Evolutionary conservation across 805 yeast genomes (phyloP), one percentile per base, ranked within the genome.

Genomic region (Candida alai): DNA sequence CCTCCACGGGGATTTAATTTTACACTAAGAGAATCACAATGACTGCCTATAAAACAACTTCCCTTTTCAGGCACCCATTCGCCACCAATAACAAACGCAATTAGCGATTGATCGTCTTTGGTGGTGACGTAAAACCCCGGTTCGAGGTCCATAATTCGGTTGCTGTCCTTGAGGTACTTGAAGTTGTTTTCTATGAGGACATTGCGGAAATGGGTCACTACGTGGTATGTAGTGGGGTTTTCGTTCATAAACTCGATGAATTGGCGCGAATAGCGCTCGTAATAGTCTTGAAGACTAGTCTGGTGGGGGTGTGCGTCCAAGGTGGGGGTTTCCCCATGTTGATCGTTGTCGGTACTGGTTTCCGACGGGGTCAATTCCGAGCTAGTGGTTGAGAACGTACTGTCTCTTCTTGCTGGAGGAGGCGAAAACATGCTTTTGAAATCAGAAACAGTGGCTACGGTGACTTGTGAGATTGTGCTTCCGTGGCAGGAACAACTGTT

Each of bases 31-130:
- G 71, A 57, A 37, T 66, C 71, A 24, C 60, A 55, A 40, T 65
- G 73, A 14, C 78, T 61, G 3, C 85, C 90, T 39, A 81, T 70
- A 34, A 77, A 69, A 31, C 85, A 90, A 1, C 79, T 76, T 35
- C 87, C 86, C 32, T 69, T 62, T 17, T 71, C 72, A 2, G 84
- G 60, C 12, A 37, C 40, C 73, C 73, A 66, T 12, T 56, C 47
- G 4, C 49, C 54, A 4, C 73, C 73, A 4, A 61, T 45, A 3
- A 52, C 44, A 37, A 63, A 66, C 1, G 70, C 70, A n/a, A 56
- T 57, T 20, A 65, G 35, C 2, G 65, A 33, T 28, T 51, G 51
- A 25, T 58, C 68, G 28, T 54, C 62, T 39, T 61, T 48, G 12
- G 50, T 37, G 9, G 62, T 55, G 40, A 34, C 61, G 43, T 48